Evolutionary conservation across 345 rosid species (phyloP), one percentile per base, ranked within the genome.

Genomic region (Salix caprea): DNA sequence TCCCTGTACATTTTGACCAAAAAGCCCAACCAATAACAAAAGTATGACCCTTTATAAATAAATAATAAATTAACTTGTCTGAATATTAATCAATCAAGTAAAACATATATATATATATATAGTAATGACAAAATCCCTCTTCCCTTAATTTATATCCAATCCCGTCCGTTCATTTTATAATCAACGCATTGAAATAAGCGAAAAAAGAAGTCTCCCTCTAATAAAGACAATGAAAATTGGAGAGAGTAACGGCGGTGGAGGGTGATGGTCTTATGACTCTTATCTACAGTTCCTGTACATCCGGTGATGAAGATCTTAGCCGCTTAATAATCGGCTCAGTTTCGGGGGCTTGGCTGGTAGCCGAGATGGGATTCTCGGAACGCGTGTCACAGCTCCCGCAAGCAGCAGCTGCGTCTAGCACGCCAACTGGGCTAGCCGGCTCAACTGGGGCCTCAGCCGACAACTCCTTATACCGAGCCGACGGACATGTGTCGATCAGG

Each of bases 341-440:
- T 71, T 75, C 87, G 19, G 79, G 15, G 71, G 71, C 68, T 77
- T 74, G 85, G 80, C 76, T 73, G 54, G 54, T 78, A 21, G 64
- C 64, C 64, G 87, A 72, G 75, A 73, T 54, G 37, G 86, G 87
- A 71, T 77, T 82, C 58, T 85, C 87, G 50, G 88, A 78, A 16
- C 83, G 81, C 10, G 86, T 82, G 56, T 85, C 88, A 67, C 91
- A 88, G 77, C 91, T 90, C 52, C 74, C 74, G 34, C 94, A 88
- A 52, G 86, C 85, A 67, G 90, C 88, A 1, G 90, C 89, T 1
- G 91, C 94, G 71, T 90, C 94, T 34, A 90, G 85, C 32, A 90
- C 90, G 0, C 89, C 94, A 4, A 88, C 86, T 13, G 94, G 91
- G 78, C 91, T 90, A 1, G 89, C 76, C 28, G 90, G 90, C 21